These are phyloP conservation scores for Punctularia strigosozonata DNA, from an alignment of 768 basidiomycete species.

Conservation along the genomic window DNA sequence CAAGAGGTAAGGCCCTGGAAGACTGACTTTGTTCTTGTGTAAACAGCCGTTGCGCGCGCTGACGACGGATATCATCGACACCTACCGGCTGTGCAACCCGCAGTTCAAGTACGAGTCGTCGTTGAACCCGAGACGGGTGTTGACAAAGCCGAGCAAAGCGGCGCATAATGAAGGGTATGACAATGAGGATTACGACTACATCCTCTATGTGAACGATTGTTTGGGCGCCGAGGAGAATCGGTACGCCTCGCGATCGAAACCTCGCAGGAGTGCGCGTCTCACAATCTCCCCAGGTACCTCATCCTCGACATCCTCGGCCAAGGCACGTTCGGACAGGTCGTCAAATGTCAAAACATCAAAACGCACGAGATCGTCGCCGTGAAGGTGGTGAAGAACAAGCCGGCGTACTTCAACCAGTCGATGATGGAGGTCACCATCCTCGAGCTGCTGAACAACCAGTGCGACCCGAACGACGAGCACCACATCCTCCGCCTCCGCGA, in stretches of 20 bases:
- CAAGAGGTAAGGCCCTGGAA: conserved; percentile 1
- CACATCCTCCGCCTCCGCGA: conserved; percentile 93
- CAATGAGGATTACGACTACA: conserved; percentile 99
- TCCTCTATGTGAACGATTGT: conserved; percentile 98
- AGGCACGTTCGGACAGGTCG: conserved; percentile 98
- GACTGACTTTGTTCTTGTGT: conserved; percentile 8
- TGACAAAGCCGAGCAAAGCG: conserved; percentile 96
- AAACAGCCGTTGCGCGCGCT: conserved; percentile 51
- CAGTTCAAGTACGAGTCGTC: conserved; percentile 89
- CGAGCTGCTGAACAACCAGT: conserved; percentile 91
- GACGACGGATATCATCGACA: conserved; percentile 81
- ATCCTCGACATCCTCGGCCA: conserved; percentile 98
- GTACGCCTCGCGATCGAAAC: conserved; percentile 43
- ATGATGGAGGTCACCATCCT: conserved; percentile 99
- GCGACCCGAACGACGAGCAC: conserved; percentile 90
- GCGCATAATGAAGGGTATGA: conserved; percentile 94
- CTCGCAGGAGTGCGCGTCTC: conserved; percentile 4
- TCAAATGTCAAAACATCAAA: conserved; percentile 99
- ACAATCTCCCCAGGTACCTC: conserved; percentile 53
- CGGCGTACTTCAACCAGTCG: conserved; percentile 97
- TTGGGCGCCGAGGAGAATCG: conserved; percentile 89
- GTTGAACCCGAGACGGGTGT: conserved; percentile 89
- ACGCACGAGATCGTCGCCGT: conserved; percentile 98
- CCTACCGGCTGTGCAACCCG: conserved; percentile 91
- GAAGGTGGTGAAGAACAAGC: conserved; percentile 99